Percentiles rank a stretch among this genome's conserved stretches.
Conservation (phyloP, 331 rosid genomes). For the Quercus tomentella region DNA sequence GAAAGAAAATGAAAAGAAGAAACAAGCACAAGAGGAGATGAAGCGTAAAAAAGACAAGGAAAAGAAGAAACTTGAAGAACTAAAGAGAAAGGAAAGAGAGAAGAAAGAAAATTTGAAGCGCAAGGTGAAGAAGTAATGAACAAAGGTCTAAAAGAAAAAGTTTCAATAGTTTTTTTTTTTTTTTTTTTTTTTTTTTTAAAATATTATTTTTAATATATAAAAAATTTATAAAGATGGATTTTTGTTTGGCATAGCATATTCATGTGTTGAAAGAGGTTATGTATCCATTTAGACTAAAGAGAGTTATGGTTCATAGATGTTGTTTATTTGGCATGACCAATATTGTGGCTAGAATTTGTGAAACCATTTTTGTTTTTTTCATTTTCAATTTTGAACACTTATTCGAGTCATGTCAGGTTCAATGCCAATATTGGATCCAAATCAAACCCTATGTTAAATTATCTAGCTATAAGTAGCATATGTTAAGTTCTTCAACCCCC, state of each 20-base stretch:
- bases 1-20: conserved; percentile 9
- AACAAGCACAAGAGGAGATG: neutral
- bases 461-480: no score
- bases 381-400: no score
- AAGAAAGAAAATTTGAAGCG: conserved; percentile 17
- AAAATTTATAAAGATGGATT: neutral
- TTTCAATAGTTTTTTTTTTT: neutral
- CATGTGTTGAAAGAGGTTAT: neutral
- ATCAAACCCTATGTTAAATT: no score
- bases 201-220: no score
- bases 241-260: neutral
- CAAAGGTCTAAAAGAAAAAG: neutral
- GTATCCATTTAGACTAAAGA: no score
- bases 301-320: neutral
- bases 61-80: conserved; percentile 8
- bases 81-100: conserved; percentile 13
- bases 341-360: neutral
- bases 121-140: conserved; percentile 22
- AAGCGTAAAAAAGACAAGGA: neutral
- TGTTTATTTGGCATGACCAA: neutral
- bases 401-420: no score
- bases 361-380: neutral
- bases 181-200: neutral
- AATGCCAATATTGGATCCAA: no score
- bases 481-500: no score